Percentiles rank a stretch among this genome's conserved stretches.
These are phyloP conservation scores for Boletus sp. DNA, from an alignment of 768 basidiomycete species.

Conservation along the genomic window DNA sequence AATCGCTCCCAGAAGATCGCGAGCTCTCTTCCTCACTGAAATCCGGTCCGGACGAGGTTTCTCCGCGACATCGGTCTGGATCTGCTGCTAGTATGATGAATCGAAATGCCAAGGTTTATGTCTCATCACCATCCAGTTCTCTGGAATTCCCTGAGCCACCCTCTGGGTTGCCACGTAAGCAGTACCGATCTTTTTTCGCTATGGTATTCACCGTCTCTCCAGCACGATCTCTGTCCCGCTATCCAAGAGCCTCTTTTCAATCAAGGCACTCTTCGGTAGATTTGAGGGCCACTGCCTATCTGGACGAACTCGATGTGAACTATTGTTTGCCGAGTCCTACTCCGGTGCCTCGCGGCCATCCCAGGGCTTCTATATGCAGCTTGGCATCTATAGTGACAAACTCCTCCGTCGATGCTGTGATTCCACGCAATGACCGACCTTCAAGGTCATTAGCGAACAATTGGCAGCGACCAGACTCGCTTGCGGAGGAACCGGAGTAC, in stretches of 20 bases:
- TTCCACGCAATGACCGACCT: slow-evolving; percentile 37
- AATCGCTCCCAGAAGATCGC: slow-evolving; percentile 51
- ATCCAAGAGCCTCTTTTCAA: slow-evolving; percentile 31
- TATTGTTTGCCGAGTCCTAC: slow-evolving; percentile 25
- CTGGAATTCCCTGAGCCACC: slow-evolving; percentile 6
- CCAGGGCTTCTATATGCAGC: slow-evolving; percentile 49
- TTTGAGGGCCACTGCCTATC: slow-evolving; percentile 20
- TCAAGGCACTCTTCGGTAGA: slow-evolving; percentile 32
- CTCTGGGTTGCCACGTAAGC: slow-evolving; percentile 12
- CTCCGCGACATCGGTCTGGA: slow-evolving; percentile 17
- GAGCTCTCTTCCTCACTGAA: slow-evolving; percentile 35
- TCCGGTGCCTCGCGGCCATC: slow-evolving; percentile 14
- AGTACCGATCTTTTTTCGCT: neutral
- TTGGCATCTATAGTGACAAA: slow-evolving; percentile 58
- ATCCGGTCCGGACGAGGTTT: slow-evolving; percentile 3
- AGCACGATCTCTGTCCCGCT: slow-evolving; percentile 20
- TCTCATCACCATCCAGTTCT: slow-evolving; percentile 6
- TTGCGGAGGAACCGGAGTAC: slow-evolving; percentile 19
- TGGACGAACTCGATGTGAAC: slow-evolving; percentile 33
- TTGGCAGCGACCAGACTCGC: slow-evolving; percentile 13
- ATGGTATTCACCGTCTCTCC: neutral
- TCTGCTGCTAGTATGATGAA: slow-evolving; percentile 16
- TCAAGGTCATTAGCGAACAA: slow-evolving; percentile 10
- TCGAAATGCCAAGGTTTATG: slow-evolving; percentile 21
- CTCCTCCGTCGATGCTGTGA: slow-evolving; percentile 56